Base-by-base conservation (phyloP, 805 yeast species). In the Tetrapisispora pingtungensis region DNA sequence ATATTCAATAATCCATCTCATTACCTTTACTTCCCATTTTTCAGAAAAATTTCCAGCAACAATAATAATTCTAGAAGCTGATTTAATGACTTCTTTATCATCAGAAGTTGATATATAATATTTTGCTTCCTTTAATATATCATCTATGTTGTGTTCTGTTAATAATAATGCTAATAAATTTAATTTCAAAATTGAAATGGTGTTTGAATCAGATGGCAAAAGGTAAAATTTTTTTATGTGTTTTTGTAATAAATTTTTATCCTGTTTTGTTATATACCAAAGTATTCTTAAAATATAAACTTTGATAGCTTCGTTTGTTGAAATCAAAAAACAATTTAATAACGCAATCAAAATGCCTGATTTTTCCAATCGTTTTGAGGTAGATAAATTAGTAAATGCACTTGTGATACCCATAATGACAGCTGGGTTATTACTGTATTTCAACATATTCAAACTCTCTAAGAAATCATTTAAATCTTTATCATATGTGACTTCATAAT, bases 31-130 rank as follows among this genome's bases (percentile, higher is more conserved):
- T 33, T 74, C 72, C 71, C 82, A 76, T n/a, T 65, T 68, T 1
- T 64, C 54, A 3, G 70, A 63, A 3, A 71, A 58, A 42, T 69
- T 73, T 2, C 84, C 77, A 51, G 85, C 80, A 7, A 70, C 61
- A 0, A 84, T 83, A 32, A 88, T 65, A 1, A 83, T 74, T 42
- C 73, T 73, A 12, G 87, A 74, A 1, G 88, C 73, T 36, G 72
- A 74, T 17, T 49, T 52, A 4, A 68, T 59, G 6, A 71, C 61
- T 0, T 65, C 46, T 20, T 33, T 49, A 36, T 53, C 56, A 42
- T 52, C 45, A 1, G 53, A 46, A 13, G 62, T 54, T 17, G 55
- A 47, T 0, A 77, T 75, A 47, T 77, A 74, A 55, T 77, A 77
- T 55, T 80, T 81, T 27, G 88, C 61, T 57, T 87, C 94, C 28